These are phyloP conservation scores for Leishmania lainsoni DNA, from an alignment of 208 protist species.

Conservation along the genomic window DNA sequence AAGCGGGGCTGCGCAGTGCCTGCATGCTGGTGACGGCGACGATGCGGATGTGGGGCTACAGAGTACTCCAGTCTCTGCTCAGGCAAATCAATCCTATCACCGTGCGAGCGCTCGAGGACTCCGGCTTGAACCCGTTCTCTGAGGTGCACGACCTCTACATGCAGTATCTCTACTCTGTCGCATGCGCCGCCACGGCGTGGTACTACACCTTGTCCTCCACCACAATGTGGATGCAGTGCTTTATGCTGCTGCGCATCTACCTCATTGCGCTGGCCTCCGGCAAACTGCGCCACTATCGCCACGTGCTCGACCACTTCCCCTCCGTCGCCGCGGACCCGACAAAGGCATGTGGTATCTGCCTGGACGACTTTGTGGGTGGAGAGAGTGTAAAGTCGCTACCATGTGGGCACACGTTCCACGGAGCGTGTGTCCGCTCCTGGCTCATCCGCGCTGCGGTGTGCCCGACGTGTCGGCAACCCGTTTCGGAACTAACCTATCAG, in stretches of 20 bases:
- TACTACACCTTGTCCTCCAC: slow-evolving; percentile 43
- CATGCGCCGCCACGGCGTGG: slow-evolving; percentile 40
- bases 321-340: slow-evolving; percentile 33
- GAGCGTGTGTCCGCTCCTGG: slow-evolving; percentile 76
- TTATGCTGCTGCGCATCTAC: slow-evolving; percentile 51
- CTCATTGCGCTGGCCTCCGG: slow-evolving; percentile 23
- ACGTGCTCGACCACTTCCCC: slow-evolving; percentile 55
- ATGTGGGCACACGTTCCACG: slow-evolving; percentile 87
- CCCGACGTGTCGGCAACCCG: slow-evolving; percentile 69
- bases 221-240: slow-evolving; percentile 50
- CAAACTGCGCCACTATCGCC: slow-evolving; percentile 40
- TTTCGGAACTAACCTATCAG: background rate
- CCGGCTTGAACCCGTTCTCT: slow-evolving; percentile 51
- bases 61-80: slow-evolving; percentile 19
- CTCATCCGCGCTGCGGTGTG: slow-evolving; percentile 57
- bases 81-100: slow-evolving; percentile 1
- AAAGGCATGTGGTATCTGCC: slow-evolving; percentile 76
- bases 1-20: slow-evolving; percentile 23
- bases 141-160: slow-evolving; percentile 52
- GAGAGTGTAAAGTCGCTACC: slow-evolving; percentile 62
- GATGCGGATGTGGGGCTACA: slow-evolving; percentile 36
- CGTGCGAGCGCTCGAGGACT: slow-evolving; percentile 30
- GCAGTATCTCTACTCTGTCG: slow-evolving; percentile 27
- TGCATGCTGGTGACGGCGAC: slow-evolving; percentile 17
- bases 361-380: slow-evolving; percentile 46